Base-by-base conservation (phyloP, 768 basidiomycete genomes). In the Kwoniella heveanensis region DNA sequence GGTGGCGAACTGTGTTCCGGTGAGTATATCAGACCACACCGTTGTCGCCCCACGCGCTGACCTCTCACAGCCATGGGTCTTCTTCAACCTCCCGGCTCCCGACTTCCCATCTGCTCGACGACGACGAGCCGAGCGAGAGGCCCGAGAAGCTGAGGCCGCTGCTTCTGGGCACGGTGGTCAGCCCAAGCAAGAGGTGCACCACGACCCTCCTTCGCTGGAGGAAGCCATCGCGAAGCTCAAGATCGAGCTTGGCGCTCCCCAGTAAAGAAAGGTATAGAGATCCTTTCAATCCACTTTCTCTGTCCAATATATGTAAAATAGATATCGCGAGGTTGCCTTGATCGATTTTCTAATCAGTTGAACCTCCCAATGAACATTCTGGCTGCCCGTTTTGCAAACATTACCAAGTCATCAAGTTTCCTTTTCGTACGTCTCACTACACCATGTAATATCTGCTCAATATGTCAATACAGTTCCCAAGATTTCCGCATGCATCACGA, bases 1-100 rank as follows among this genome's bases (percentile, higher is more conserved):
- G 10, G 90, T 98, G 25, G 90, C 95, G 2, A 88, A 92, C 15
- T 96, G 95, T 82, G 94, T 92, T 24, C 74, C 79, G 26, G 78
- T 79, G 54, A 66, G 78, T 73, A 21, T 17, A n/a, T n/a, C n/a
- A n/a, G n/a, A n/a, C n/a, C n/a, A n/a, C 7, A 53, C 39, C 25
- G 32, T 26, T 44, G 24, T 29, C 26, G 32, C 1, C 47, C 21
- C n/a, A 12, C n/a, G 10, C 21, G 32, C 5, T 37, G 15, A 25
- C 27, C 17, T 10, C 27, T 54, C 2, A 27, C 32, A 76, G 73
- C 76, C 76, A 13, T 77, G 76, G 76, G 76, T 73, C 19, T 74
- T 72, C 68, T 77, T 77, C 70, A 68, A 72, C 30, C 71, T 77
- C 10, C 69, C 76, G 39, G 68, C 73, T 13, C 76, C 76, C 10